These are phyloP conservation scores for Backusella psychrophila DNA, from an alignment of 192 early-diverging fungal genomes.

Conservation along the genomic window DNA sequence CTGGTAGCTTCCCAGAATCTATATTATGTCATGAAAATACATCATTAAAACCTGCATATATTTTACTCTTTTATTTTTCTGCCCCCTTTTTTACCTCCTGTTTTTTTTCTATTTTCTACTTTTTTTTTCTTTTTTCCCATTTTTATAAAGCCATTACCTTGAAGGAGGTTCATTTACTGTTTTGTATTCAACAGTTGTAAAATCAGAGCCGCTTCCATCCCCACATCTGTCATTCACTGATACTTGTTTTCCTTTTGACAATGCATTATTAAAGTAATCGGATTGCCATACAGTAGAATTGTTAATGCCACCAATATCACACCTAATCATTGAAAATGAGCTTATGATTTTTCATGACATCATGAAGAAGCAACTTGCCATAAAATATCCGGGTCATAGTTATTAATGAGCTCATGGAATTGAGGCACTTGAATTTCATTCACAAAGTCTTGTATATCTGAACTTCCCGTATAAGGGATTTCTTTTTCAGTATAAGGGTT, in stretches of 20 bases:
- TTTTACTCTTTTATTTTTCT: not conserved
- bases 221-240: constrained; percentile 30
- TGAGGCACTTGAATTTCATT: constrained; percentile 31
- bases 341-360: not conserved
- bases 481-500: constrained; percentile 18
- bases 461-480: constrained; percentile 21
- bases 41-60: not conserved
- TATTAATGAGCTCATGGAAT: constrained; percentile 14
- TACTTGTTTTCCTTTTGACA: constrained; percentile 3
- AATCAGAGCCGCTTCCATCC: constrained; percentile 18
- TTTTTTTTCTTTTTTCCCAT: not conserved
- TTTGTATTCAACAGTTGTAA: constrained; percentile 23
- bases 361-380: constrained; percentile 7
- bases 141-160: not conserved
- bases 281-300: constrained; percentile 26
- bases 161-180: not conserved
- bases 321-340: constrained; percentile 16
- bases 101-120: not conserved
- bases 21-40: not conserved
- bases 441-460: constrained; percentile 16
- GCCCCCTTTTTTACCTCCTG: not conserved
- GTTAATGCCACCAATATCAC: constrained; percentile 35
- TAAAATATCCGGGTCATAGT: constrained; percentile 23
- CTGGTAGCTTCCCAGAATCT: constrained; percentile 25
- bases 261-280: constrained; percentile 13